Evolutionary conservation across 441 rosid genomes (phyloP).

Genomic region (Adansonia grandidieri): DNA sequence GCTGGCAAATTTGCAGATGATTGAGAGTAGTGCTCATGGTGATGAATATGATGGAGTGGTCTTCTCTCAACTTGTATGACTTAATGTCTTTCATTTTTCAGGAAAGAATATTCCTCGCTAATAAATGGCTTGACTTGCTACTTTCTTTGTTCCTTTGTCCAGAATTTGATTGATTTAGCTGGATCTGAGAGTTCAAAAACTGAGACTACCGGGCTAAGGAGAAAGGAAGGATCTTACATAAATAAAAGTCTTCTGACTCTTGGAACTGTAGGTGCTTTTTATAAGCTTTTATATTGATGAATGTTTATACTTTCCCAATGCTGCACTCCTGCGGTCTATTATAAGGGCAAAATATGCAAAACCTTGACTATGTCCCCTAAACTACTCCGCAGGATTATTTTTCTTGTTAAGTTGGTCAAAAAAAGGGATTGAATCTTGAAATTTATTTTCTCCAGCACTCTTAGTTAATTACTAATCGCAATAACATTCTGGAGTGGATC

Average conservation of each 20-base stretch:
- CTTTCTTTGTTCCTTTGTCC: constrained; percentile 29
- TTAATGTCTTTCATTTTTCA: constrained; percentile 27
- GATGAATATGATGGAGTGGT: constrained; percentile 99
- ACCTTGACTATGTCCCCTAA: neutral
- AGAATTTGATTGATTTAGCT: constrained; percentile 99
- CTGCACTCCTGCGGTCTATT: neutral
- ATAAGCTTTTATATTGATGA: constrained; percentile 9
- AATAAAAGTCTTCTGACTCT: constrained; percentile 99
- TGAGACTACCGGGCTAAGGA: constrained; percentile 95
- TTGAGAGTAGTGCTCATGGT: constrained; percentile 95
- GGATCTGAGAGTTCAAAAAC: constrained; percentile 99
- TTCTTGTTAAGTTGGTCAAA: constrained; percentile 1
- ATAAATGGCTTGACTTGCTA: constrained; percentile 29
- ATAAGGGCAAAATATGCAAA: constrained; percentile 7
- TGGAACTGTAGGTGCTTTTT: constrained; percentile 80
- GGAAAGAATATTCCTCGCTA: constrained; percentile 25
- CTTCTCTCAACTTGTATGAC: constrained; percentile 94
- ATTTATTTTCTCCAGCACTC: constrained; percentile 7
- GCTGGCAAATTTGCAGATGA: constrained; percentile 69
- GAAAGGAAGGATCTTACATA: constrained; percentile 99
- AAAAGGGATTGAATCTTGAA: neutral
- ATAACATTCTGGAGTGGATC: constrained; percentile 13
- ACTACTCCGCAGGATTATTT: neutral
- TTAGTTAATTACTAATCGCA: constrained; percentile 7
- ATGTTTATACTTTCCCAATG: constrained; percentile 14